A percentile compares a stretch with the other conserved stretches of the same genome.
These are phyloP conservation scores for Trichophyton benhamiae DNA, from an alignment of 2,329 filamentous ascomycete species.

Conservation along the genomic window DNA sequence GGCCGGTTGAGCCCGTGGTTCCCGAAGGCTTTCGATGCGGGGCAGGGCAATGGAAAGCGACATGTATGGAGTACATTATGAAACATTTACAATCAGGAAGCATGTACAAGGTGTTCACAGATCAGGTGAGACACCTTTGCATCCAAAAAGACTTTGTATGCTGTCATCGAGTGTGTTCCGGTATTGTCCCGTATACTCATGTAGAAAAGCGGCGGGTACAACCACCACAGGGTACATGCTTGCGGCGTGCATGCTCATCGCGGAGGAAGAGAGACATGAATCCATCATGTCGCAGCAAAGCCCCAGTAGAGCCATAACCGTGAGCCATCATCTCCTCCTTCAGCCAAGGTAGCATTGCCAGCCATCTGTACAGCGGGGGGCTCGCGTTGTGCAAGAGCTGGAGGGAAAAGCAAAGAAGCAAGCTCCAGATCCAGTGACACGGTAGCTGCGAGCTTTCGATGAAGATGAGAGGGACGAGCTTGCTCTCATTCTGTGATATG, in stretches of 20 bases:
- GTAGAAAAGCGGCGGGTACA: not conserved
- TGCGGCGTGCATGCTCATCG: not conserved
- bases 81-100: not conserved
- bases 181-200: not conserved
- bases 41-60: not conserved
- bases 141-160: not conserved
- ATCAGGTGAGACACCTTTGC: not conserved
- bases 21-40: not conserved
- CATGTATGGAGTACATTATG: not conserved
- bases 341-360: not conserved
- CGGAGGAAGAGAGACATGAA: conserved; percentile 1
- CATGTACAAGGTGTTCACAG: not conserved
- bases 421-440: conserved; percentile 1
- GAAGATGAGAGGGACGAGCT: not conserved
- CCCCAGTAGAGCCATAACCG: not conserved
- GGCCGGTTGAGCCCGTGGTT: not conserved
- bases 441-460: not conserved
- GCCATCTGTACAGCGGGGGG: not conserved
- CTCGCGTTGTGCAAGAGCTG: not conserved
- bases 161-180: not conserved
- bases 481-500: not conserved
- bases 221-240: not conserved
- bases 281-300: not conserved
- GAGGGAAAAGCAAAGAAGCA: not conserved
- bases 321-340: not conserved